These are phyloP conservation scores for Chionographis japonica DNA, from an alignment of 106 monocot species.

Conservation along the genomic window DNA sequence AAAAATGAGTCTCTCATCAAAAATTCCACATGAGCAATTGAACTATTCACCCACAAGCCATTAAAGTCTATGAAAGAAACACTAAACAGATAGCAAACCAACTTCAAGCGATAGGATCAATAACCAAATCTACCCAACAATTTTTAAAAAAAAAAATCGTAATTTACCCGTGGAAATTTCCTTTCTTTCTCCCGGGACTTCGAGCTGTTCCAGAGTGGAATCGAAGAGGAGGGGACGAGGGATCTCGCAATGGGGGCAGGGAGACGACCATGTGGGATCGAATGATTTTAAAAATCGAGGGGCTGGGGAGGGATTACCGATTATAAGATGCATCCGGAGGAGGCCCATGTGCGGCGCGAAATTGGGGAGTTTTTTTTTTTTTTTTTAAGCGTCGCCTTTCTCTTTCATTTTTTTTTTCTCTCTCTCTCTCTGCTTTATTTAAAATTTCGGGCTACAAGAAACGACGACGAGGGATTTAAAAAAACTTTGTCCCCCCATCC, in stretches of 20 bases:
- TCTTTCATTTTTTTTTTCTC: not conserved
- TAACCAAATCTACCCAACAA: not conserved
- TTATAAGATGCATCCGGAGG: conserved; percentile 5
- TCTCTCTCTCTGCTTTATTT: not conserved
- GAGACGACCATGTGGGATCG: conserved; percentile 36
- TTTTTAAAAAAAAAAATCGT: not conserved
- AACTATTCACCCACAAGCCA: too few species aligned
- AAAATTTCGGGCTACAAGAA: too few species aligned
- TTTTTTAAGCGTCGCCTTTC: not conserved
- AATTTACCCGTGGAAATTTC: conserved; percentile 15
- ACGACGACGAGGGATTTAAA: too few species aligned
- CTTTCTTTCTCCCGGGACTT: not conserved
- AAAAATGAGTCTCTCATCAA: too few species aligned
- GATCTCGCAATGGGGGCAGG: conserved; percentile 14
- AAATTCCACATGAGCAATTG: too few species aligned
- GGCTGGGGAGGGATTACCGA: conserved; percentile 13
- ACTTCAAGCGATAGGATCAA: not conserved
- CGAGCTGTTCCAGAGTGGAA: not conserved
- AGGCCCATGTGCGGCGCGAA: conserved; percentile 22
- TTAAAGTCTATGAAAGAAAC: not conserved
- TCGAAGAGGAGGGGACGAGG: not conserved
- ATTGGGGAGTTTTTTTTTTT: not conserved
- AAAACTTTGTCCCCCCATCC: too few species aligned
- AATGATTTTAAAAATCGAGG: conserved; percentile 22
- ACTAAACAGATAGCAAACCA: not conserved